phyloP scores from a whole-genome alignment of 139 green algal species.

The Pleodorina starrii region DNA sequence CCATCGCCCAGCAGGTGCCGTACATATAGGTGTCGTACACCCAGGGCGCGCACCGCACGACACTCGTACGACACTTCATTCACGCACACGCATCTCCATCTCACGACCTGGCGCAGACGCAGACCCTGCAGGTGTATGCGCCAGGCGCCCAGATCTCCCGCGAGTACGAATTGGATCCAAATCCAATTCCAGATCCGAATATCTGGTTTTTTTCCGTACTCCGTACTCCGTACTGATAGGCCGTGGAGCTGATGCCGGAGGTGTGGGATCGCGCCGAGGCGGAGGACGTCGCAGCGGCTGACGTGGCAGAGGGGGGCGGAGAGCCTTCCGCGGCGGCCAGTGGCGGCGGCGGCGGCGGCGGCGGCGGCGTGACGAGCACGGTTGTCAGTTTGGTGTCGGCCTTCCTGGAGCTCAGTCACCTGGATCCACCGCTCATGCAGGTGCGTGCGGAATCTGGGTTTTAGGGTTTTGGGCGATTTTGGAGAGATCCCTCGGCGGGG shows the following conservation, averaged over 20 bases:
- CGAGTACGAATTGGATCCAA: too few species aligned
- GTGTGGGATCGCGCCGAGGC: not conserved
- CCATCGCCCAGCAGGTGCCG: not conserved
- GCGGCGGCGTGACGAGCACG: not conserved
- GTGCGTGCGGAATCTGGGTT: not conserved
- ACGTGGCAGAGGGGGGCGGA: too few species aligned
- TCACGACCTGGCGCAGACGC: too few species aligned
- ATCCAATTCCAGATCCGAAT: too few species aligned
- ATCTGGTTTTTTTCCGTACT: too few species aligned
- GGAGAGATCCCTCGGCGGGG: too few species aligned
- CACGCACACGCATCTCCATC: too few species aligned
- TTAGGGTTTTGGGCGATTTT: too few species aligned
- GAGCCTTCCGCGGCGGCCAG: not conserved
- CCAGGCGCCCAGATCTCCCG: too few species aligned
- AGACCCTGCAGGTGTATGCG: too few species aligned
- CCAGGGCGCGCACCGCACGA: not conserved
- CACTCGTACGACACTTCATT: too few species aligned
- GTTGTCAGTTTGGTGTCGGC: not conserved
- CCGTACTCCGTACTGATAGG: too few species aligned
- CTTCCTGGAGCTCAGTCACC: constrained; percentile 12
- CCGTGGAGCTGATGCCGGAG: constrained; percentile 12
- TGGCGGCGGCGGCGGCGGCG: not conserved
- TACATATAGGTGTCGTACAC: not conserved
- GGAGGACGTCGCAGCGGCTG: not conserved
- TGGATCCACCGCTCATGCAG: constrained; percentile 29